Conservation (phyloP, 148 eudicot genomes). For the Cornus kousa region DNA sequence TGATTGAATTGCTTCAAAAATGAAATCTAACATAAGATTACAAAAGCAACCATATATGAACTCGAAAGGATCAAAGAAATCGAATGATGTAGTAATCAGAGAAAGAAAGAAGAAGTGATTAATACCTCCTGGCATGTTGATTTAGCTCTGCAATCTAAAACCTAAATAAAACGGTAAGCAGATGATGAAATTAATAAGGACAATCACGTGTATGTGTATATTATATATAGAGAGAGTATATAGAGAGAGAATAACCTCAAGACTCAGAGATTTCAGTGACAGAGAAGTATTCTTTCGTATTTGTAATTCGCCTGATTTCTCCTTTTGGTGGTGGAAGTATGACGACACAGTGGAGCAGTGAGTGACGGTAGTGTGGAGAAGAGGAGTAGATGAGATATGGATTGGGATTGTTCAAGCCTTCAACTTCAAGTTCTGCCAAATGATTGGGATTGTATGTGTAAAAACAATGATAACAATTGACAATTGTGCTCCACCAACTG, state of each 20-base stretch:
- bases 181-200: background rate
- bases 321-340: background rate
- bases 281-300: background rate
- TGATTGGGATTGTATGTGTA: too few species aligned
- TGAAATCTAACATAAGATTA: background rate
- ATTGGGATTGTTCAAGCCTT: conserved; percentile 6
- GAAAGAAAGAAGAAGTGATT: background rate
- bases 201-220: background rate
- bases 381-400: background rate
- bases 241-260: background rate
- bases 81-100: background rate
- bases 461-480: too few species aligned
- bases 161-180: background rate
- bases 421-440: too few species aligned
- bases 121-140: conserved; percentile 19
- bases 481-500: too few species aligned
- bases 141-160: conserved; percentile 1
- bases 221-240: background rate
- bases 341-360: background rate
- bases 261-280: background rate
- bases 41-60: background rate
- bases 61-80: background rate
- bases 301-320: too few species aligned
- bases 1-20: background rate
- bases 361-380: background rate